Percentiles rank a stretch among this genome's conserved stretches.
Conservation (phyloP, 768 basidiomycete genomes). For the Termitomyces sp. region DNA sequence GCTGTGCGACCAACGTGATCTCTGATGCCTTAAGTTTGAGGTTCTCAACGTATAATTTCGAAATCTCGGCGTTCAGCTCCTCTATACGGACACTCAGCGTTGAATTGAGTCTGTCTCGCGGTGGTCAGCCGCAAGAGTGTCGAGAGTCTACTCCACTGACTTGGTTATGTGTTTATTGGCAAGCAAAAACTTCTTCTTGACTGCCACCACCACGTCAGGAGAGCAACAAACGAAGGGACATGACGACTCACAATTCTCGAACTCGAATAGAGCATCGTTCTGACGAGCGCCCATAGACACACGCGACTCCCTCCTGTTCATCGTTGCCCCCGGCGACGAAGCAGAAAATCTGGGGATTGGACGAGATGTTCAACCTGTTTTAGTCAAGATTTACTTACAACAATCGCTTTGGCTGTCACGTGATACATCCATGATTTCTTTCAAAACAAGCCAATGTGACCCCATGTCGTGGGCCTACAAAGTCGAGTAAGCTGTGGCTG, state of each 20-base stretch:
- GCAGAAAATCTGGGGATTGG: conserved; percentile 10
- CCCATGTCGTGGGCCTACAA: conserved; percentile 4
- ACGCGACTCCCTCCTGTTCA: conserved; percentile 58
- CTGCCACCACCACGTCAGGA: conserved; percentile 39
- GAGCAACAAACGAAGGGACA: conserved; percentile 10
- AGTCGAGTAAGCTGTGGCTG: neutral
- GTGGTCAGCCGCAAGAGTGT: neutral
- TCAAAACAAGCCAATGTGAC: conserved; percentile 10
- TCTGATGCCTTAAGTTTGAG: conserved; percentile 76
- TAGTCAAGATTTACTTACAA: conserved; percentile 4
- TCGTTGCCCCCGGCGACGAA: conserved; percentile 28
- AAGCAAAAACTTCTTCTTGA: conserved; percentile 89
- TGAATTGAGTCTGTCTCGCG: conserved; percentile 62
- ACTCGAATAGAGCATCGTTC: conserved; percentile 77
- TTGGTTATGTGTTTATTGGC: conserved; percentile 92
- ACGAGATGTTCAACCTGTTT: conserved; percentile 10
- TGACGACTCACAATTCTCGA: conserved; percentile 69
- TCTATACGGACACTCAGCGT: conserved; percentile 80
- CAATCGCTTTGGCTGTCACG: conserved; percentile 18
- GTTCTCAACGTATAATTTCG: conserved; percentile 78
- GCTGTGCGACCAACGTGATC: conserved; percentile 66
- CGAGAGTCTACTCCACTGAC: conserved; percentile 32
- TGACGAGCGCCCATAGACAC: conserved; percentile 62
- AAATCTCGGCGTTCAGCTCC: conserved; percentile 79
- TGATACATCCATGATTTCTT: conserved; percentile 7